Conservation (phyloP, 1,139 yeast genomes). For the Geotrichum klebahnii region DNA sequence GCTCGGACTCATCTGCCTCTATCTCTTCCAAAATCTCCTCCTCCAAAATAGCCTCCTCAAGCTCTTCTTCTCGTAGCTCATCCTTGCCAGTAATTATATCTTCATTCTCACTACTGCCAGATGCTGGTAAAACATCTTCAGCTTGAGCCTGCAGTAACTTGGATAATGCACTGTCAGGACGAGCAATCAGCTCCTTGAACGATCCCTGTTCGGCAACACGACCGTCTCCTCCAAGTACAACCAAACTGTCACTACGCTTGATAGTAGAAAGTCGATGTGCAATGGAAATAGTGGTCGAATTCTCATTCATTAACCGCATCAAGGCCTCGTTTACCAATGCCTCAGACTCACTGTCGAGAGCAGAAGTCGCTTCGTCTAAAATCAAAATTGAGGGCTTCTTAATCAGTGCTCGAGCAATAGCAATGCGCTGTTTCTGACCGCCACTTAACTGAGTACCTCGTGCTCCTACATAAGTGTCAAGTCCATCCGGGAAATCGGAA, state of each 20-base stretch:
- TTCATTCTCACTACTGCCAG: too few species aligned
- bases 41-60: background rate
- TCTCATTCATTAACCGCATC: conserved; percentile 56
- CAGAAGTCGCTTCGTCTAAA: conserved; percentile 79
- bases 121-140: conserved; percentile 36
- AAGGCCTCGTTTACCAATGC: conserved; percentile 69
- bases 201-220: conserved; percentile 80
- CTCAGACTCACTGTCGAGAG: conserved; percentile 82
- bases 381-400: conserved; percentile 68
- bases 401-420: conserved; percentile 76
- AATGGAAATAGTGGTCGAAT: conserved; percentile 78
- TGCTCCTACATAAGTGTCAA: conserved; percentile 82
- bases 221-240: conserved; percentile 75
- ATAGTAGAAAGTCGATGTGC: conserved; percentile 92
- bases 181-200: conserved; percentile 57
- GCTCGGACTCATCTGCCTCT: conserved; percentile 14
- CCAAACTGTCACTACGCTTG: conserved; percentile 72
- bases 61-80: background rate
- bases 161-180: conserved; percentile 66
- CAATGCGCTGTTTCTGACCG: conserved; percentile 81
- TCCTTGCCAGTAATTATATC: background rate
- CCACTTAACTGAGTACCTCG: conserved; percentile 84
- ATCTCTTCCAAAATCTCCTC: conserved; percentile 18
- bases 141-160: conserved; percentile 47
- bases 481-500: conserved; percentile 67